These are phyloP conservation scores for Edaphochlamys debaryana DNA, from an alignment of 139 green algal genomes.

Conservation along the genomic window DNA sequence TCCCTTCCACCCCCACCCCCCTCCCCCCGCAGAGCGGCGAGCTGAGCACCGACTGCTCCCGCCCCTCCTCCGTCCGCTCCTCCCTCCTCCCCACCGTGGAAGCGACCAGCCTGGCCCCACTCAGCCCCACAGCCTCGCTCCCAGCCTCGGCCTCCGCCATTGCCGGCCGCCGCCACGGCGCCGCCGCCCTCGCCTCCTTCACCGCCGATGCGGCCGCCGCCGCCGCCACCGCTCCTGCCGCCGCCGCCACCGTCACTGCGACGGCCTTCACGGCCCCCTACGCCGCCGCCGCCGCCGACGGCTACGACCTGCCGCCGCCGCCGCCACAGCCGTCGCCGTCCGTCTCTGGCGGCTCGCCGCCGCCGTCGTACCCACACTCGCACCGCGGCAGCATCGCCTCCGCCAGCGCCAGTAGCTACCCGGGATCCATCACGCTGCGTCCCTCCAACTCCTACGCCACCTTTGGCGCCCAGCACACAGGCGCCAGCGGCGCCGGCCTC, in stretches of 20 bases:
- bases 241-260: not conserved
- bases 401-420: no score
- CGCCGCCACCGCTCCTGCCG: not conserved
- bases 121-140: no score
- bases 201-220: not conserved
- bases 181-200: not conserved
- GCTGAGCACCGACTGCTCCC: no score
- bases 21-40: no score
- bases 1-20: no score
- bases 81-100: slow-evolving; percentile 27
- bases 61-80: slow-evolving; percentile 25
- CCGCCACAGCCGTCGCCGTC: not conserved
- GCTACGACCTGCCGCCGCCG: not conserved
- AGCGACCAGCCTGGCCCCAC: not conserved
- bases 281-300: not conserved
- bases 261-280: not conserved
- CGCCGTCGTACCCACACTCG: no score
- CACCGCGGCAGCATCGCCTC: not conserved
- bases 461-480: not conserved
- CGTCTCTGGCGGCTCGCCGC: no score
- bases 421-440: no score
- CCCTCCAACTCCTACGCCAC: no score
- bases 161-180: no score
- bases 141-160: no score
- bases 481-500: no score